Evolutionary conservation across 2,329 filamentous ascomycete species (phyloP), one percentile per base, ranked within the genome.

Genomic region (Metarhizium sp.): DNA sequence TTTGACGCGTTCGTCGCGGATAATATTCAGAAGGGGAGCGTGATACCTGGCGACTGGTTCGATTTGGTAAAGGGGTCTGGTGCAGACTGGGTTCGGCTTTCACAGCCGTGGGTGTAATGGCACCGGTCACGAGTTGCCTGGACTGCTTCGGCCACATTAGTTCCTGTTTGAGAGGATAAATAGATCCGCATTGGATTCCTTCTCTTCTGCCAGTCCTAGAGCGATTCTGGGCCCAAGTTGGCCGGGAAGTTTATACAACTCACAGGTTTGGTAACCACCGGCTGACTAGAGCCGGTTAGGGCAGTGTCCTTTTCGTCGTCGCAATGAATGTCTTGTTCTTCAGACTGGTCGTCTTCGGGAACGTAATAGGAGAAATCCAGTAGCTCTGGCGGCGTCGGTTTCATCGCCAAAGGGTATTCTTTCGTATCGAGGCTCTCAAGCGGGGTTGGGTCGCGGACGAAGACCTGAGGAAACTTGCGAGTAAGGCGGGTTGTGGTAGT

Each of bases 401-500:
- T 85, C 59, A 82, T 80, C 42, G 92, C 92, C 34, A 99, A 77
- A 43, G 94, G 94, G 69, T 95, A 99, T 63, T 94, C 84, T 69
- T 95, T 95, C 14, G 87, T 79, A 70, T 97, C 91, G 56, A 96
- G 82, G 54, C 85, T 80, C 57, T 81, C 76, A 38, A 91, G 78
- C 52, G 84, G 81, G 53, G 82, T 82, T 29, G 90, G 87, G 57
- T 88, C 82, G 60, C 84, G 85, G 61, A 96, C 83, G 55, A 89
- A 78, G 56, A 96, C 77, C n/a, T 90, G 90, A 50, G 92, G 92
- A 61, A 94, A 95, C 71, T 71, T 90, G 78, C 69, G 85, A 60
- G 90, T 89, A 1, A 92, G 95, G 0, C 90, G 95, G 0, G 91
- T 96, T 0, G 92, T 96, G 0, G 92, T 96, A 1, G 92, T 96